Base-by-base conservation (phyloP, 1,284 basidiomycete genomes). In the Pulveroboletus sp. region DNA sequence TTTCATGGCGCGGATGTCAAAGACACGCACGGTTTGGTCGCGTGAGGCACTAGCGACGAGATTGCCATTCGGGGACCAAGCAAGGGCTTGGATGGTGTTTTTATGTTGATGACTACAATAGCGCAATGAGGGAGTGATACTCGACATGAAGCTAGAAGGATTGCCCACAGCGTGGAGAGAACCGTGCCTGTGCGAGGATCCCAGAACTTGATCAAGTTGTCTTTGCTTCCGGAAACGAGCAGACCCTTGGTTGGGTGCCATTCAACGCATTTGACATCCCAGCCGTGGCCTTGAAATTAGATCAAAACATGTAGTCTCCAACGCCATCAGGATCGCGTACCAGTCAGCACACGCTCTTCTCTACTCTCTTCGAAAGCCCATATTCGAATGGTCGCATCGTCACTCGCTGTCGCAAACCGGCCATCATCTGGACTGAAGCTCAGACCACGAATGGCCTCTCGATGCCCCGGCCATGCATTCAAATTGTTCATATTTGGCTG, bases 151-250 rank as follows among this genome's bases (percentile, higher is more conserved):
- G 11, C 8, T 0, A n/a, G 29, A 28, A 12, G 33, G 18, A 52
- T 15, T 29, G 77, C 87, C 62, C 69, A 94, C 89, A 96, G 74
- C 0, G 94, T 96, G 7, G 91, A 91, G 12, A 98, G 81, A 36
- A 89, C 86, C 7, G 91, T 93, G 36, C 89, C 91, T 11, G 91
- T 92, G 43, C 95, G 81, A 9, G 96, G 97, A 75, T 99, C 96
- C 96, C 96, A 99, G 74, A 99, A 98, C 70, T 98, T 99, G 74
- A 99, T 94, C 64, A 95, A 84, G 74, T 98, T 98, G 74, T 99
- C 97, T 75, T 98, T 98, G 68, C 91, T 92, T 26, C 97, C 96
- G 2, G 92, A 94, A 3, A 92, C 94, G 20, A 99, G 82, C 8
- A 99, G 78, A 4, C 96, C 96, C 74, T 98, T 98, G 4, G 89